A percentile compares a stretch with the other conserved stretches of the same genome.
Conservation (phyloP, 495 filamentous ascomycete species). For the Cladorrhinum samala region DNA sequence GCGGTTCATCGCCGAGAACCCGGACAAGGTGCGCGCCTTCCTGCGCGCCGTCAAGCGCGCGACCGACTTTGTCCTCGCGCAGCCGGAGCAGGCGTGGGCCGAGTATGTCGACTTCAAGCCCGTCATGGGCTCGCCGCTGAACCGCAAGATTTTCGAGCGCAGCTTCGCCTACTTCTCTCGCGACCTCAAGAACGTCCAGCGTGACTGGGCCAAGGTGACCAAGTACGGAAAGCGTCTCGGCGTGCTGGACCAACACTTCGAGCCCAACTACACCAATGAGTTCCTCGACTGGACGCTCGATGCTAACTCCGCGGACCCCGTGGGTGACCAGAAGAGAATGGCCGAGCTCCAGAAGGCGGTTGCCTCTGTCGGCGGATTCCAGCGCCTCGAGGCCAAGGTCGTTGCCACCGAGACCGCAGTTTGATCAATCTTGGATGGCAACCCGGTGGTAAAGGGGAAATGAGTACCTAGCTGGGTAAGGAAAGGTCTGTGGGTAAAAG, state of each 20-base stretch:
- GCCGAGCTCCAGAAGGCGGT: conserved; percentile 53
- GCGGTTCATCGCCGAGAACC: conserved; percentile 54
- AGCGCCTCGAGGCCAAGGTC: conserved; percentile 23
- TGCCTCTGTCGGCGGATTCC: conserved; percentile 45
- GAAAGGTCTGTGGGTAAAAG: too few relatives aligned
- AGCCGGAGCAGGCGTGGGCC: conserved; percentile 51
- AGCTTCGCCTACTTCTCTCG: conserved; percentile 65
- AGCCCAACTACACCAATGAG: conserved; percentile 62
- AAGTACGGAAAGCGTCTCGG: conserved; percentile 61
- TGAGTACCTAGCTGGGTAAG: too few relatives aligned
- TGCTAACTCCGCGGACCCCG: conserved; percentile 53
- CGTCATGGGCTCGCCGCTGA: conserved; percentile 56
- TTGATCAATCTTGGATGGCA: too few relatives aligned
- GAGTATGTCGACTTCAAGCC: conserved; percentile 65
- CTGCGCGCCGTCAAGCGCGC: conserved; percentile 62
- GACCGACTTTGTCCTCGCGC: conserved; percentile 57
- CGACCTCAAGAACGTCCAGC: conserved; percentile 62
- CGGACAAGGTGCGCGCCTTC: conserved; percentile 54
- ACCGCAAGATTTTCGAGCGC: conserved; percentile 67
- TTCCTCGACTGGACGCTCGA: conserved; percentile 58
- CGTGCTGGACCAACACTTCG: conserved; percentile 50
- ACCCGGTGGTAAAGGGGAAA: too few relatives aligned
- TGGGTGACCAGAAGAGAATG: conserved; percentile 63
- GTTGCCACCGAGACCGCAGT: too few relatives aligned
- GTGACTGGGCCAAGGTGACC: conserved; percentile 67